Percentiles rank a stretch among this genome's conserved stretches.
These are phyloP conservation scores for Vitis riparia DNA, from an alignment of 164 flowering plant genomes.

Conservation along the genomic window DNA sequence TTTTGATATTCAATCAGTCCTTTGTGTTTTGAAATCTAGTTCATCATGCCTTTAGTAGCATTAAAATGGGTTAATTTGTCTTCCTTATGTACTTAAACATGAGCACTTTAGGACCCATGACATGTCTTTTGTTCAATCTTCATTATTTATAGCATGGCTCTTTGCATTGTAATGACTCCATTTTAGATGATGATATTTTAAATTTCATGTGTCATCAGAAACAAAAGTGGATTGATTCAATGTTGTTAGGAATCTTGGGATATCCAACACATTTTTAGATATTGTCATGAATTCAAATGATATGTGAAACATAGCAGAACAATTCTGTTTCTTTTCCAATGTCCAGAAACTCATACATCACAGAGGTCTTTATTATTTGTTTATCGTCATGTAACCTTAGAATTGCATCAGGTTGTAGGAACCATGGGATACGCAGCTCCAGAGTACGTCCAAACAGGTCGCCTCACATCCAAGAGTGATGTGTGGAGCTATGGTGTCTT, in stretches of 20 bases:
- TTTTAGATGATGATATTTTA: too few relatives aligned
- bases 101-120: background rate
- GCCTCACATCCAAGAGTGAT: slow-evolving; percentile 66
- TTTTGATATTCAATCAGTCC: background rate
- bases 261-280: too few relatives aligned
- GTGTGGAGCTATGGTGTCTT: slow-evolving; percentile 88
- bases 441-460: slow-evolving; percentile 74
- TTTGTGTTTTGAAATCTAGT: background rate
- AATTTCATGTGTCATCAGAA: too few relatives aligned
- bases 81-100: background rate
- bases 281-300: too few relatives aligned
- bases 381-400: too few relatives aligned
- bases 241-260: too few relatives aligned
- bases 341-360: too few relatives aligned
- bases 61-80: background rate
- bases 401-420: slow-evolving; percentile 61
- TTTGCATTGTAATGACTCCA: too few relatives aligned
- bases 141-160: too few relatives aligned
- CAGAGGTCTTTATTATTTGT: background rate
- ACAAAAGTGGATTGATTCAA: too few relatives aligned
- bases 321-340: too few relatives aligned
- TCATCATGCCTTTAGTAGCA: background rate
- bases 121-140: background rate
- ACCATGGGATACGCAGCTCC: slow-evolving; percentile 84
- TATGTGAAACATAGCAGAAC: too few relatives aligned